Base-by-base conservation (phyloP, 2,329 filamentous ascomycete species). In the Beauveria scarabaeidicola region DNA sequence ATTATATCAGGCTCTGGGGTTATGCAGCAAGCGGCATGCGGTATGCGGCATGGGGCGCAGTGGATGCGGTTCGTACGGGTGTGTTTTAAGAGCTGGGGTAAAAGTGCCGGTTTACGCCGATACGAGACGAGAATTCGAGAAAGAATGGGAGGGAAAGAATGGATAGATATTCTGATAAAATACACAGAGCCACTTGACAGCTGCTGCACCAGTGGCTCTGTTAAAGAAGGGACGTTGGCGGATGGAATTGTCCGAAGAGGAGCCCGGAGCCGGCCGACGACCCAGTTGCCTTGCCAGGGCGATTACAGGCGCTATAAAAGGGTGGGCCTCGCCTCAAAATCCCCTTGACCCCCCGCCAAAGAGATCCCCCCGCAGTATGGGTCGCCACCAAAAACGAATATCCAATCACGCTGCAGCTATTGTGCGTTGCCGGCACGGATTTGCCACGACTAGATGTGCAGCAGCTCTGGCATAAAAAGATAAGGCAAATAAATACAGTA, bases 181-280 rank as follows among this genome's bases (percentile, higher is more conserved):
- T 13, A 15, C 6, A 11, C 5, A 23, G 15, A 23, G 21, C n/a
- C n/a, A n/a, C n/a, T n/a, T n/a, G n/a, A n/a, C n/a, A n/a, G n/a
- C n/a, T n/a, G n/a, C n/a, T n/a, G n/a, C n/a, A n/a, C n/a, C n/a
- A n/a, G n/a, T n/a, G n/a, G n/a, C n/a, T n/a, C n/a, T n/a, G n/a
- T n/a, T n/a, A 46, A 46, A 7, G 13, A 41, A n/a, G 17, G 29
- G 29, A 40, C 29, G n/a, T 38, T 19, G 8, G 27, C 41, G 27
- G 40, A 32, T 57, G 53, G 53, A 48, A 29, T 17, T 32, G 13
- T 21, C 53, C 43, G 53, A 57, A 48, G 19, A 21, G 21, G 17
- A 27, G 41, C 25, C 40, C 58, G 58, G 58, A 59, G 58, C 58
- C 58, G 58, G 58, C 58, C 58, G 58, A 59, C 21, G 50, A 10